These are phyloP conservation scores for Erysimum cheiri DNA, from an alignment of 441 rosid genomes.

Conservation along the genomic window DNA sequence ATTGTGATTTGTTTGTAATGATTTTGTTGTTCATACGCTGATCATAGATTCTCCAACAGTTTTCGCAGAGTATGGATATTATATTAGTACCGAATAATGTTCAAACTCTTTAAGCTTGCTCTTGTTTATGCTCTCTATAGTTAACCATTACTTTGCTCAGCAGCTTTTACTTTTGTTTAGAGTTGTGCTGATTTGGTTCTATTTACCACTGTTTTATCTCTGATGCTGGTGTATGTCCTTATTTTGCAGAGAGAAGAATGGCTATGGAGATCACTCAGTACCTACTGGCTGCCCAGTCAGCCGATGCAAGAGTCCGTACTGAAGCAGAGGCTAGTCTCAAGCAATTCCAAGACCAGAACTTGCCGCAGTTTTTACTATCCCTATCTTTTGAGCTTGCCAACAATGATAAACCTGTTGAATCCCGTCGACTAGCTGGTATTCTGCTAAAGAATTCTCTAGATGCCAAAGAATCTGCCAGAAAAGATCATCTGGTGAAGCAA, in stretches of 20 bases:
- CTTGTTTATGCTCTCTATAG: not conserved
- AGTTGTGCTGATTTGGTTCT: not conserved
- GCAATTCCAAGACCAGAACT: conserved; percentile 80
- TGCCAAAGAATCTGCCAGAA: conserved; percentile 73
- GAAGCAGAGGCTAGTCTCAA: conserved; percentile 74
- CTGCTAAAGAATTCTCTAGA: conserved; percentile 87
- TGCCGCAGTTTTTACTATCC: conserved; percentile 72
- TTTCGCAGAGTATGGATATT: not conserved
- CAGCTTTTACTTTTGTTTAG: not conserved
- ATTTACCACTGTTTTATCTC: not conserved
- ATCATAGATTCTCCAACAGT: not conserved
- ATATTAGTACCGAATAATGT: not conserved
- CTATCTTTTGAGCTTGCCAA: conserved; percentile 79
- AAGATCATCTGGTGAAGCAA: conserved; percentile 73
- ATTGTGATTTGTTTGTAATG: not conserved
- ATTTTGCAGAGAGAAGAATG: conserved; percentile 54
- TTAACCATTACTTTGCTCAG: not conserved
- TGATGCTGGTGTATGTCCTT: not conserved
- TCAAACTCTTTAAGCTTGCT: not conserved
- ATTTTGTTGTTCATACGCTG: not conserved
- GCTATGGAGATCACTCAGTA: conserved; percentile 82
- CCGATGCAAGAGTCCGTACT: conserved; percentile 69
- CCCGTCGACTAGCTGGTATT: conserved; percentile 92
- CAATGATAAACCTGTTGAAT: conserved; percentile 76
- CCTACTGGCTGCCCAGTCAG: conserved; percentile 83